A percentile compares a stretch with the other conserved stretches of the same genome.
Conservation (phyloP, 2,329 filamentous ascomycete species). For the Penicillium thymicola region DNA sequence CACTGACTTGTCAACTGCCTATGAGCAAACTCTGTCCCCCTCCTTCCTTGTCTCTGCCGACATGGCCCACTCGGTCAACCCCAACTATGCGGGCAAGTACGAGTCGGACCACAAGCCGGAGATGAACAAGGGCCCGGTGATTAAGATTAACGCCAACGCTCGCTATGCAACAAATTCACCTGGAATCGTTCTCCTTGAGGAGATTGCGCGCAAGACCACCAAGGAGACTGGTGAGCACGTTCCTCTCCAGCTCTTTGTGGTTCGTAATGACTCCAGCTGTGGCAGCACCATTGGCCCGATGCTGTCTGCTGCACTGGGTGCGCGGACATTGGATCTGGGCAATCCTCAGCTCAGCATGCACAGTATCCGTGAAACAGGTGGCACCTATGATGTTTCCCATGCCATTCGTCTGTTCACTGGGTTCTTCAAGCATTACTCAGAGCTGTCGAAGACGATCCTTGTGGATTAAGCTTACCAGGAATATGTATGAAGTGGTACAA, state of each 20-base stretch:
- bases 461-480: conserved; percentile 61
- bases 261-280: conserved; percentile 90
- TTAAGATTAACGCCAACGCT: conserved; percentile 98
- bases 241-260: conserved; percentile 91
- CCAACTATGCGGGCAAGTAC: conserved; percentile 91
- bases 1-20: conserved; percentile 69
- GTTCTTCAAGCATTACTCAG: conserved; percentile 83
- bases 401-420: conserved; percentile 80
- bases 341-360: conserved; percentile 97
- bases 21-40: conserved; percentile 85
- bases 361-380: conserved; percentile 89
- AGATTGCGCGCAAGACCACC: conserved; percentile 66
- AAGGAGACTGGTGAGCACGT: conserved; percentile 62
- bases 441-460: conserved; percentile 75
- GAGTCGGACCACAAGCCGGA: conserved; percentile 85
- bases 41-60: conserved; percentile 95
- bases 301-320: conserved; percentile 79
- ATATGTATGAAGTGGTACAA: background rate
- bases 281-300: conserved; percentile 98
- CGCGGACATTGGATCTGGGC: conserved; percentile 84
- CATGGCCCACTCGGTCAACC: conserved; percentile 95
- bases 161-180: conserved; percentile 96
- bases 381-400: conserved; percentile 81
- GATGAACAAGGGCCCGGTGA: conserved; percentile 94
- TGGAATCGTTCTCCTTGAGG: conserved; percentile 87